phyloP scores from a whole-genome alignment of 352 stramenopile genomes.

The Phytophthora ramorum region DNA sequence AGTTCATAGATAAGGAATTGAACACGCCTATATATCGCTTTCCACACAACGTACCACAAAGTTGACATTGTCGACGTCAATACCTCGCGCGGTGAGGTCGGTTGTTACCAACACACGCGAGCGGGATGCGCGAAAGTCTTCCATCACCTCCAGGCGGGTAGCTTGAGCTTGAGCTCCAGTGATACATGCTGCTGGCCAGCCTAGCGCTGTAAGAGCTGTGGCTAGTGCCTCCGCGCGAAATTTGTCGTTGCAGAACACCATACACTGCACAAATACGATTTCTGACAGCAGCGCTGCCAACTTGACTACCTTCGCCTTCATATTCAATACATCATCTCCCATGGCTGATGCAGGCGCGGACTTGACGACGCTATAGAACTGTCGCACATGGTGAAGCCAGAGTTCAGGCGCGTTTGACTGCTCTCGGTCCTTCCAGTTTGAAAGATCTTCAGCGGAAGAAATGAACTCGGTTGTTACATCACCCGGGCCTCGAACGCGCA shows the following conservation, averaged over 20 bases:
- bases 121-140: slow-evolving; percentile 53
- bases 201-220: slow-evolving; percentile 51
- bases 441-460: slow-evolving; percentile 46
- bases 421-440: slow-evolving; percentile 59
- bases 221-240: slow-evolving; percentile 73
- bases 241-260: slow-evolving; percentile 90
- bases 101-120: slow-evolving; percentile 80
- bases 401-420: slow-evolving; percentile 57
- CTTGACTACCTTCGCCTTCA: slow-evolving; percentile 65
- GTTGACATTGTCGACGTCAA: slow-evolving; percentile 82
- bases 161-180: slow-evolving; percentile 70
- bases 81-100: slow-evolving; percentile 76
- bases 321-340: slow-evolving; percentile 34
- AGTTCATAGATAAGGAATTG: neutral
- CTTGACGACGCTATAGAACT: slow-evolving; percentile 72
- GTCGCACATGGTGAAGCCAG: slow-evolving; percentile 72
- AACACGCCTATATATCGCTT: neutral
- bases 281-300: slow-evolving; percentile 66
- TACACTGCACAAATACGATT: slow-evolving; percentile 79
- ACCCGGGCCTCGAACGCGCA: slow-evolving; percentile 62
- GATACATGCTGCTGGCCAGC: slow-evolving; percentile 71
- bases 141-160: slow-evolving; percentile 70
- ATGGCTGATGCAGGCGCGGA: neutral
- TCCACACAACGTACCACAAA: slow-evolving; percentile 53
- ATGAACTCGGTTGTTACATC: slow-evolving; percentile 78